Base-by-base conservation (phyloP, 2,329 filamentous ascomycete genomes). In the Pseudocercospora fijiensis region DNA sequence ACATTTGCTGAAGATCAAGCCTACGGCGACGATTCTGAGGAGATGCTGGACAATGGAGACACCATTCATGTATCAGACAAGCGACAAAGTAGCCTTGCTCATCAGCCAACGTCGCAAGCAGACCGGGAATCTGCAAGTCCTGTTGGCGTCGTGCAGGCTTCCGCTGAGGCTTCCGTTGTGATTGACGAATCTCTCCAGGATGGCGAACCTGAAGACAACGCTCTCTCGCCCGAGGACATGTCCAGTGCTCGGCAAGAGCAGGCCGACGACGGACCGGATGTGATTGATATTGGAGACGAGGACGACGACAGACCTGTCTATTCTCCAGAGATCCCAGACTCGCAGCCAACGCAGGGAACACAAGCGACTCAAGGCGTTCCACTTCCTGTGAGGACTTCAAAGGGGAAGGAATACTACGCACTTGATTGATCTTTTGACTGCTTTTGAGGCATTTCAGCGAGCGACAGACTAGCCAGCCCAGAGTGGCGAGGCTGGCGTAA, bases 251-350 rank as follows among this genome's bases (percentile, higher is more conserved):
- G 58, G 33, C 58, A 51, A 5, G 41, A 58, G 16, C 18, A 27
- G 4, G 24, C 11, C 22, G 20, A 43, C 41, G 41, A 43, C n/a
- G 43, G 49, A n/a, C 37, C 24, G 4, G 27, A 49, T n/a, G 51
- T 49, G 10, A n/a, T 51, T 24, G 57, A 37, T 28, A 41, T 52
- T 30, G 49, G 16, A 28, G 37, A 51, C 20, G 10, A 33, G 22
- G 53, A 55, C 28, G 51, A 45, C 20, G 22, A 60, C 22, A n/a
- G 37, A n/a, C 20, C 20, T 10, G 20, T 20, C 20, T 2, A 8
- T 10, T 55, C 51, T 55, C 53, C 53, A 33, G 63, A 65, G 22
- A 62, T 65, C 30, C 56, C 55, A 20, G 63, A 65, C 7, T 65
- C 63, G 16, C 57, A 47, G 33, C 37, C 33, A n/a, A 37, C 33